Percentiles rank a stretch among this genome's conserved stretches.
Evolutionary conservation across 192 early-diverging fungal genomes (phyloP).

Genomic region (Dissophora globulifera): DNA sequence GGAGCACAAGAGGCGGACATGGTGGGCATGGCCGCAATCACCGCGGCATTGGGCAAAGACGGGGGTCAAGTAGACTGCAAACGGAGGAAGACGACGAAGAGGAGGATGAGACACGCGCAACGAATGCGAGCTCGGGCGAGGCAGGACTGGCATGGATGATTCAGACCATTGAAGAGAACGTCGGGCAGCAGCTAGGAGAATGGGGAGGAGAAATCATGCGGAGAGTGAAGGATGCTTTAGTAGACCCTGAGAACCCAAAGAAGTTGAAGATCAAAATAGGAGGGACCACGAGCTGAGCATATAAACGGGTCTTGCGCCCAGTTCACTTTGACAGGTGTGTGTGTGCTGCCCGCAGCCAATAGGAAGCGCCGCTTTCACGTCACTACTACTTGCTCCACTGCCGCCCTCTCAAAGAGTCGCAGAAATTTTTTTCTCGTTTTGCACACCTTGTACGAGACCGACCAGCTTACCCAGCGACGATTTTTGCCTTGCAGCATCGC

Average conservation of each 20-base stretch:
- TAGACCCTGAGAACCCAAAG: not conserved
- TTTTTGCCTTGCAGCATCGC: not conserved
- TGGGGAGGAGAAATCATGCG: slow-evolving; percentile 2
- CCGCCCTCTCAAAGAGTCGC: too few species aligned
- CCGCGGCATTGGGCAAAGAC: too few species aligned
- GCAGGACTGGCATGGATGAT: slow-evolving; percentile 1
- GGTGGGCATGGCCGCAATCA: not conserved
- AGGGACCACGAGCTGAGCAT: too few species aligned
- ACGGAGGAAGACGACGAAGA: too few species aligned
- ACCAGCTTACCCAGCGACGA: slow-evolving; percentile 5
- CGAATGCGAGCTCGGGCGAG: not conserved
- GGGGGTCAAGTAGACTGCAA: not conserved
- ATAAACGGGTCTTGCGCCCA: too few species aligned
- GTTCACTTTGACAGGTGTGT: too few species aligned
- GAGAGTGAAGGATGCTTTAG: not conserved
- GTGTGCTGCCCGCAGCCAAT: too few species aligned
- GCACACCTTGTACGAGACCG: not conserved
- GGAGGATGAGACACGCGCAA: not conserved
- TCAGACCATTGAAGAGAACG: slow-evolving; percentile 13
- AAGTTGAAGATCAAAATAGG: not conserved
- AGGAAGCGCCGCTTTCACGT: too few species aligned
- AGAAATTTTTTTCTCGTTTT: slow-evolving; percentile 11
- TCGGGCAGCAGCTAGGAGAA: slow-evolving; percentile 9
- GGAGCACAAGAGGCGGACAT: not conserved
- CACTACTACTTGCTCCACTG: too few species aligned